Evolutionary conservation across 2,329 filamentous ascomycete species (phyloP).

Genomic region (Exophiala viscosa): DNA sequence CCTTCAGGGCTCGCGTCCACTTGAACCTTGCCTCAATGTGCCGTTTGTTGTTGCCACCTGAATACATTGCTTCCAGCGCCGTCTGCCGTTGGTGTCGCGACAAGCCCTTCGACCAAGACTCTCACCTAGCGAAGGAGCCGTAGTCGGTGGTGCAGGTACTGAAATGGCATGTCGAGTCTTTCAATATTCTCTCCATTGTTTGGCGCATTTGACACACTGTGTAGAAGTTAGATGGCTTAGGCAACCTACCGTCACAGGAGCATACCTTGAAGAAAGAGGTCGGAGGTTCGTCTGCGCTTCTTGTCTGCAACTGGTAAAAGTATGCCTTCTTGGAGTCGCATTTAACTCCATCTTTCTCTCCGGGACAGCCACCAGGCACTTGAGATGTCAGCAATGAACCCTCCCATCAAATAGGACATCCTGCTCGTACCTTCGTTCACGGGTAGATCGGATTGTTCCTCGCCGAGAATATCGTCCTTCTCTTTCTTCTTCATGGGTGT

Average conservation of each 20-base stretch:
- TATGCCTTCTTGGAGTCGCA: conserved; percentile 84
- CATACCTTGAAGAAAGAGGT: conserved; percentile 87
- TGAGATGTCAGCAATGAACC: background rate
- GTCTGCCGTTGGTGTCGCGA: too few species aligned
- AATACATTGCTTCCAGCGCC: too few species aligned
- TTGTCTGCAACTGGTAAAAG: conserved; percentile 95
- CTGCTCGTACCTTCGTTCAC: conserved; percentile 25
- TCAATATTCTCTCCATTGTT: conserved; percentile 50
- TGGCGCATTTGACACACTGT: conserved; percentile 46
- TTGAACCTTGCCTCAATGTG: too few species aligned
- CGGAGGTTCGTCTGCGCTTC: conserved; percentile 97
- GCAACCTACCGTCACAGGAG: conserved; percentile 8
- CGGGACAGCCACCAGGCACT: conserved; percentile 58
- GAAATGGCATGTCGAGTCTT: background rate
- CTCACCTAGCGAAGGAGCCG: too few species aligned
- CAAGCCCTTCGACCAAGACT: too few species aligned
- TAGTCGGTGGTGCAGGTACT: too few species aligned
- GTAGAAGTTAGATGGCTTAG: conserved; percentile 26
- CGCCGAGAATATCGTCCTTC: conserved; percentile 81
- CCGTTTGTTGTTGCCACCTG: too few species aligned
- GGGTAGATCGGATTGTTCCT: conserved; percentile 28
- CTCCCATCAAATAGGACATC: background rate
- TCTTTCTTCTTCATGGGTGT: conserved; percentile 78
- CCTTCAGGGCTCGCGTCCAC: too few species aligned
- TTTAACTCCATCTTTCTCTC: too few species aligned